These are phyloP conservation scores for Striga hermonthica DNA, from an alignment of 305 asterid genomes.

Conservation along the genomic window DNA sequence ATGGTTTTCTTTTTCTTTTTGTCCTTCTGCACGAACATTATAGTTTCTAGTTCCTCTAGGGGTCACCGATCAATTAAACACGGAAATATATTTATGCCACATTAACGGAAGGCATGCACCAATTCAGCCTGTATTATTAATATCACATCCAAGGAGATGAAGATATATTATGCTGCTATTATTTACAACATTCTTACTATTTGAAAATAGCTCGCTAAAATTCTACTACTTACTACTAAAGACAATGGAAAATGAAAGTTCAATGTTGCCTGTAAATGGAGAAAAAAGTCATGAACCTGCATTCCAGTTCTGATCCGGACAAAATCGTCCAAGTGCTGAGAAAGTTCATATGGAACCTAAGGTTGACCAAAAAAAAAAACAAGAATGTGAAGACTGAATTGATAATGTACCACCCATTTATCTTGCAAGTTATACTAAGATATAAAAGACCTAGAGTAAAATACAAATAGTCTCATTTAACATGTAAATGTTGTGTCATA, in stretches of 20 bases:
- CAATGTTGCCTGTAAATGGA: slow-evolving; percentile 11
- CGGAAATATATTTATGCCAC: slow-evolving; percentile 20
- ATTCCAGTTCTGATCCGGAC: slow-evolving; percentile 73
- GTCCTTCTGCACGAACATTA: not conserved
- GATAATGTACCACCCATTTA: slow-evolving; percentile 15
- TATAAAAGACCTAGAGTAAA: not conserved
- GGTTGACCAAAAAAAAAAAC: slow-evolving; percentile 30
- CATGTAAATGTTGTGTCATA: slow-evolving; percentile 2
- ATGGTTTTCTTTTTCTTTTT: too few relatives aligned
- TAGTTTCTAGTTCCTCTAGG: slow-evolving; percentile 13
- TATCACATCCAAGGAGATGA: not conserved
- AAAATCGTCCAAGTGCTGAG: slow-evolving; percentile 79
- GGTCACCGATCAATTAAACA: slow-evolving; percentile 14
- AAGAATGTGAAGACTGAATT: slow-evolving; percentile 20
- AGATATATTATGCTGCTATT: slow-evolving; percentile 3
- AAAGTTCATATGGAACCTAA: slow-evolving; percentile 76
- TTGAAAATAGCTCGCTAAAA: slow-evolving; percentile 23
- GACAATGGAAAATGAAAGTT: slow-evolving; percentile 1
- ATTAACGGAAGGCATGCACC: slow-evolving; percentile 4
- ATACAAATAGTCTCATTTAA: not conserved
- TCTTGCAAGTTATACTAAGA: slow-evolving; percentile 8
- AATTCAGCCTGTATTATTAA: slow-evolving; percentile 22
- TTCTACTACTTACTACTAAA: slow-evolving; percentile 8
- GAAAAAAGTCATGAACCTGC: slow-evolving; percentile 53
- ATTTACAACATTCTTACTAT: slow-evolving; percentile 9